Conservation (phyloP, 805 yeast species). For the Candida silvicultrix region DNA sequence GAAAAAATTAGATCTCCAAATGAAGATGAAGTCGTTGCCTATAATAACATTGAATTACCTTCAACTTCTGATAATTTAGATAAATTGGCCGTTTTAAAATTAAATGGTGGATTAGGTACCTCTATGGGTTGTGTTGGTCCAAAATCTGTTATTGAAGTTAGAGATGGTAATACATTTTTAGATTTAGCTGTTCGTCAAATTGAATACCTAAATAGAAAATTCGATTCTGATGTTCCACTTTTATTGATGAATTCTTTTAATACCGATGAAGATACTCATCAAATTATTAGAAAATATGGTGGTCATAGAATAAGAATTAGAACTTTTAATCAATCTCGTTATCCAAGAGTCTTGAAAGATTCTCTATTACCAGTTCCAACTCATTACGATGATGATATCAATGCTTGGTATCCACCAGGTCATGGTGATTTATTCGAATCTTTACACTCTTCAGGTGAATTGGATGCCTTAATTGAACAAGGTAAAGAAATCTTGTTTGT, state of each 20-base stretch:
- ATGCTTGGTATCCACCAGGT: constrained; percentile 99
- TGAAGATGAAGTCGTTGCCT: constrained; percentile 83
- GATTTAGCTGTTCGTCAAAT: constrained; percentile 96
- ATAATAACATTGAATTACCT: constrained; percentile 40
- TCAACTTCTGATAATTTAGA: constrained; percentile 42
- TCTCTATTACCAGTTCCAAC: constrained; percentile 94
- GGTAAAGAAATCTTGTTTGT: constrained; percentile 95
- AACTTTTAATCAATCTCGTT: constrained; percentile 97
- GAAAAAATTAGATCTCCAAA: constrained; percentile 91
- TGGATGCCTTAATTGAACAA: constrained; percentile 81
- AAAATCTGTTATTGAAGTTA: constrained; percentile 94
- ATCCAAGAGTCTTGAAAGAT: constrained; percentile 93
- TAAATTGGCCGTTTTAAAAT: constrained; percentile 90
- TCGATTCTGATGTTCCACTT: constrained; percentile 91
- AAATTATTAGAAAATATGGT: constrained; percentile 92
- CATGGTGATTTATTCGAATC: constrained; percentile 97
- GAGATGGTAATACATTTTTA: constrained; percentile 96
- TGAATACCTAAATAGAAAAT: constrained; percentile 85
- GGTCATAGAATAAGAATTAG: constrained; percentile 93
- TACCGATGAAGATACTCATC: constrained; percentile 92
- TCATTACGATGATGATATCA: constrained; percentile 61
- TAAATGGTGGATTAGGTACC: constrained; percentile 98
- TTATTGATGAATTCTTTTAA: constrained; percentile 98
- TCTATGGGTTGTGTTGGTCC: constrained; percentile 99
- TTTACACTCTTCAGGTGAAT: constrained; percentile 81